These are phyloP conservation scores for Betula pendula DNA, from an alignment of 306 rosid genomes.

Conservation along the genomic window DNA sequence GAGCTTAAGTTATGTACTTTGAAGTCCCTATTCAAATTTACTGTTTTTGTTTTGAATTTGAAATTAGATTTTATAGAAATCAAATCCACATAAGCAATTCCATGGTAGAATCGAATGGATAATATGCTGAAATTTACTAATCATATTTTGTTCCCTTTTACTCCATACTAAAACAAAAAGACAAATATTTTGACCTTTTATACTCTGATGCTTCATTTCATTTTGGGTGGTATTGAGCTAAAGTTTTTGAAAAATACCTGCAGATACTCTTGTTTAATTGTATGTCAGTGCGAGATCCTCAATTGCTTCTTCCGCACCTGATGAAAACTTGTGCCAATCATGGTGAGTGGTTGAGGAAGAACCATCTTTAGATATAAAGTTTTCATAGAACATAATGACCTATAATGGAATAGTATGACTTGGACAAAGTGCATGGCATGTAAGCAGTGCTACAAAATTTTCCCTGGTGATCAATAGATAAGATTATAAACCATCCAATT, in stretches of 20 bases:
- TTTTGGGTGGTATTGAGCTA: constrained; percentile 23
- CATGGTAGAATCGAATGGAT: neutral
- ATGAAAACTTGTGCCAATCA: constrained; percentile 80
- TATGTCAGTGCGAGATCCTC: constrained; percentile 89
- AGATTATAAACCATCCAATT: neutral
- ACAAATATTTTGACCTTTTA: constrained; percentile 4
- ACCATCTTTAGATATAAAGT: constrained; percentile 14
- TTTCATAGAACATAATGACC: constrained; percentile 16
- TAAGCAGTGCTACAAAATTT: neutral
- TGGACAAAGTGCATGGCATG: constrained; percentile 2
- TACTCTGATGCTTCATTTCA: constrained; percentile 13
- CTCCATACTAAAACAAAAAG: too few relatives aligned
- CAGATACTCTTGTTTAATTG: constrained; percentile 96
- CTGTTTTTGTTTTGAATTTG: neutral
- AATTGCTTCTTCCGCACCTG: constrained; percentile 78
- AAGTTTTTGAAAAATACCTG: constrained; percentile 25
- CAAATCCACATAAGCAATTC: neutral
- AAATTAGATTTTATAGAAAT: neutral
- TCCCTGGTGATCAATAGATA: constrained; percentile 1
- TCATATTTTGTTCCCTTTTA: neutral
- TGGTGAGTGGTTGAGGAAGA: constrained; percentile 50
- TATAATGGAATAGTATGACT: neutral
- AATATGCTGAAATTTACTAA: neutral
- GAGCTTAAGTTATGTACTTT: neutral
- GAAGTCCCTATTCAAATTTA: neutral